Base-by-base conservation (phyloP, 768 basidiomycete species). In the Xerocomellus chrysenteron region DNA sequence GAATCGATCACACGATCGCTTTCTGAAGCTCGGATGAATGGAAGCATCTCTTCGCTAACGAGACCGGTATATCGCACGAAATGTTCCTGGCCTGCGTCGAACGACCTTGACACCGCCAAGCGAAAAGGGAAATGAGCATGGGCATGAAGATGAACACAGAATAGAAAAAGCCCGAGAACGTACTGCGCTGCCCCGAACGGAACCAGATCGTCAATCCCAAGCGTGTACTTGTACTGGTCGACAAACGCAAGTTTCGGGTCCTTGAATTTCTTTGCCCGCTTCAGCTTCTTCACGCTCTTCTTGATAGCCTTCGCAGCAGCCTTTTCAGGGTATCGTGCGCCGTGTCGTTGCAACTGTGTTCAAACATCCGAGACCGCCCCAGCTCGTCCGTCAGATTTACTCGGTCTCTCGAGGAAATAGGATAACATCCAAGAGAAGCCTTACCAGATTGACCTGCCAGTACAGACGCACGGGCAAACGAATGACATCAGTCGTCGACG, bases 261-360 rank as follows among this genome's bases (percentile, higher is more conserved):
- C 0, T 66, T 68, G 65, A 77, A 83, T 4, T 68, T 58, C 0
- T 69, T 65, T 9, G 76, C 85, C 0, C 73, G 63, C 57, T 83
- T 68, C 0, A 92, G 73, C 62, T 85, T 87, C 8, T 66, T 56
- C 12, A 94, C 62, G 0, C 84, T 80, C 9, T 67, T 62, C 14
- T 66, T 51, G 10, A 86, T 87, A 24, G 62, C 56, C 9, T 62
- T 57, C 1, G 72, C 68, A 11, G 80, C 75, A 2, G 75, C 74
- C 2, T 71, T 64, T 0, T 86, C 88, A 0, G 91, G 91, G 63
- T 77, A 90, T 30, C 91, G 82, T 0, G 88, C 85, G 4, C 89
- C 90, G 63, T 94, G 90, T 3, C 91, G 77, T 69, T 90, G 86
- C 3, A 92, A 71, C 88, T 90, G n/a, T 43, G 26, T 9, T 36